A percentile compares a stretch with the other conserved stretches of the same genome.
These are phyloP conservation scores for Skeletonema grethae DNA, from an alignment of 108 stramenopile genomes.

Conservation along the genomic window DNA sequence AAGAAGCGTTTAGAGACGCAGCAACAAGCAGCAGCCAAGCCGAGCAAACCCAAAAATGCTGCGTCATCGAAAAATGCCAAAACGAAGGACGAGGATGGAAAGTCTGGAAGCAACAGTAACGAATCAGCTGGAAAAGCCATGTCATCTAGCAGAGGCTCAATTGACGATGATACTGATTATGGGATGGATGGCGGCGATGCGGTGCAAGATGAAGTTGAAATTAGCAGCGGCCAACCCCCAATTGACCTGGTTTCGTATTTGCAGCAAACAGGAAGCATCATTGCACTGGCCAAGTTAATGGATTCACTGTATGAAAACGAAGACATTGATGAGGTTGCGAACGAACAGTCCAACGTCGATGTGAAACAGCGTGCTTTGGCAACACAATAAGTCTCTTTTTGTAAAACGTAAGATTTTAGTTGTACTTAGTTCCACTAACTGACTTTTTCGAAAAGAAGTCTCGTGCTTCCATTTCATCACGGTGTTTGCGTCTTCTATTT, in stretches of 20 bases:
- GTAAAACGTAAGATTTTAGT: neutral
- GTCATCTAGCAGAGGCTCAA: constrained; percentile 35
- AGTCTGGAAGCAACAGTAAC: constrained; percentile 13
- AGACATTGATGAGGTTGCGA: constrained; percentile 52
- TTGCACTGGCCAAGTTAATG: constrained; percentile 85
- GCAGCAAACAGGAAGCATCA: constrained; percentile 84
- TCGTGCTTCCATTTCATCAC: constrained; percentile 63
- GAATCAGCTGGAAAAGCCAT: neutral
- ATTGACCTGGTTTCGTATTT: constrained; percentile 85
- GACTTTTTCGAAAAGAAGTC: constrained; percentile 75
- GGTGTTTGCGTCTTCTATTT: constrained; percentile 18
- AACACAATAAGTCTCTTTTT: constrained; percentile 14
- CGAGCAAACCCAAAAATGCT: neutral
- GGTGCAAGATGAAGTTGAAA: constrained; percentile 53
- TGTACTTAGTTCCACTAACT: constrained; percentile 70
- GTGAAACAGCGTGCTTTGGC: constrained; percentile 16
- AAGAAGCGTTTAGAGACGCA: constrained; percentile 35
- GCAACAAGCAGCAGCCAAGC: neutral
- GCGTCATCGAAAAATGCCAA: neutral
- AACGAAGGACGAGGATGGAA: constrained; percentile 15
- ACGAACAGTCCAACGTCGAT: constrained; percentile 7
- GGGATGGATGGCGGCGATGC: constrained; percentile 48
- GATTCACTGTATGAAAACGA: constrained; percentile 78
- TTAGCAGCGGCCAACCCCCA: constrained; percentile 53
- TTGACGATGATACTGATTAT: constrained; percentile 37